Percentiles rank a stretch among this genome's conserved stretches.
phyloP scores from a whole-genome alignment of 441 rosid genomes.

The Hura crepitans region DNA sequence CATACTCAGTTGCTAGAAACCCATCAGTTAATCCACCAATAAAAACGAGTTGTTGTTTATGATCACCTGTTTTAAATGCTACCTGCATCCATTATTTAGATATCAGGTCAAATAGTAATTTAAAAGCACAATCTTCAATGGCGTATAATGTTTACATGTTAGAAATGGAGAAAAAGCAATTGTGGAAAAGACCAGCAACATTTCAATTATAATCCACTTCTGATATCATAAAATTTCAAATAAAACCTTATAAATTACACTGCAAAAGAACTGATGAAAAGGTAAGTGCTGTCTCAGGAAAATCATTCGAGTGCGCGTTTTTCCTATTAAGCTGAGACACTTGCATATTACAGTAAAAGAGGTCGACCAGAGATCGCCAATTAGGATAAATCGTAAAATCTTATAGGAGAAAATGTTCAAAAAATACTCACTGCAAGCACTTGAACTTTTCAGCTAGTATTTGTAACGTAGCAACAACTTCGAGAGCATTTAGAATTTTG shows the following conservation, averaged over 20 bases:
- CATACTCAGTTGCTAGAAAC: slow-evolving; percentile 85
- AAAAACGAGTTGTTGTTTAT: slow-evolving; percentile 80
- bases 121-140: background rate
- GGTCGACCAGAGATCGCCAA: background rate
- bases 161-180: background rate
- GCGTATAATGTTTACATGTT: background rate
- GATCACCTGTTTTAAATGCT: slow-evolving; percentile 89
- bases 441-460: background rate
- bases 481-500: background rate
- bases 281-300: background rate
- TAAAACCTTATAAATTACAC: background rate
- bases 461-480: no score
- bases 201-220: background rate
- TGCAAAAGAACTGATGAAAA: background rate
- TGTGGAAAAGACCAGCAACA: background rate
- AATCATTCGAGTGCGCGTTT: background rate
- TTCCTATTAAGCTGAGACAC: background rate
- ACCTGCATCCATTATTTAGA: slow-evolving; percentile 43
- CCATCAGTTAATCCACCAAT: slow-evolving; percentile 93
- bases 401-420: background rate
- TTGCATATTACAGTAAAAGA: background rate
- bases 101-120: background rate
- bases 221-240: background rate
- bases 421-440: background rate
- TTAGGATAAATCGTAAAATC: background rate